Evolutionary conservation across 202 grass and related monocot species (phyloP), one percentile per base, ranked within the genome.

Genomic region (Brachypodium distachyon): DNA sequence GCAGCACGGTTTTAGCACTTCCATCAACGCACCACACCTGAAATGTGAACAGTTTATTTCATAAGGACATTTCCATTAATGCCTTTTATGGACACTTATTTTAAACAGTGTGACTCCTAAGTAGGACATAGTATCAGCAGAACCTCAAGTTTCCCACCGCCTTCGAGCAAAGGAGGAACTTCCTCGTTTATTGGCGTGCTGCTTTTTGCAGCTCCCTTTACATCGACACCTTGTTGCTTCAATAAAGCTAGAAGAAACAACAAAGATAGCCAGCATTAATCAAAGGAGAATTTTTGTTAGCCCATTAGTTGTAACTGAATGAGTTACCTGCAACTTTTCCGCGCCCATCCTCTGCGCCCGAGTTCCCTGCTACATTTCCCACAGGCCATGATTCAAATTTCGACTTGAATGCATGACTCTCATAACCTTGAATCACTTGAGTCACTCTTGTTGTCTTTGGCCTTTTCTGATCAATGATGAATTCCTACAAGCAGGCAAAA

Each of bases 161-260:
- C 74, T 84, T 97, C 94, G 55, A 97, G 89, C 84, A 97, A 77
- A 82, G 94, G 94, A 77, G 94, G 94, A 90, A 97, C 89, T 88
- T 97, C 94, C 86, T 97, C 94, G 26, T 83, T 90, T 60, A 92
- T 79, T 84, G 89, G 84, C 76, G 84, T 67, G 46, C 72, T 60
- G 62, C 28, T 78, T 87, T 93, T 97, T 71, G 94, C 41, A 67
- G 81, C 56, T 79, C 91, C 94, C 71, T 97, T 97, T 38, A 97
- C 72, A 86, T 97, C 91, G 44, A 92, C 91, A 69, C 94, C 94
- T 78, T 94, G 88, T 73, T 97, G 94, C 86, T 97, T 97, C 86
- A 97, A 66, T 73, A 97, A 87, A 81, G 94, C 94, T 97, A 60
- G 39, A 81, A 81, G 66, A 73, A 63, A 67, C 46, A 63, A 25